phyloP scores from a whole-genome alignment of 2,329 filamentous ascomycete species.

The Fusarium lyarnte region DNA sequence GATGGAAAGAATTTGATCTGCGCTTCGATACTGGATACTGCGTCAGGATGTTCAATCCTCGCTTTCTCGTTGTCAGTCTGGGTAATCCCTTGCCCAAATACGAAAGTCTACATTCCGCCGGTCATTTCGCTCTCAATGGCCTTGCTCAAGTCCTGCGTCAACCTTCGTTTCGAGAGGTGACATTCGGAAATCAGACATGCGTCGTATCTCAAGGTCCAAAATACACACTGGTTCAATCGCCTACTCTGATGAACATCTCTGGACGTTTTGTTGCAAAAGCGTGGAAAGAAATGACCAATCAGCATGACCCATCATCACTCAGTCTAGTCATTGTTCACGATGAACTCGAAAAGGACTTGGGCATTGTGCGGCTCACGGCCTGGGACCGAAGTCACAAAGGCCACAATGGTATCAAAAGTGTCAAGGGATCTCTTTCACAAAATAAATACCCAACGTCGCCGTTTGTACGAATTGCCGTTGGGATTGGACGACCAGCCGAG shows the following conservation, averaged over 20 bases:
- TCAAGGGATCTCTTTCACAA: conserved; percentile 61
- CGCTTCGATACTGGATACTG: conserved; percentile 12
- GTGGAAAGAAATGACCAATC: conserved; percentile 66
- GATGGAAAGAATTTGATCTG: conserved; percentile 7
- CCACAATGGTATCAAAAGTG: conserved; percentile 79
- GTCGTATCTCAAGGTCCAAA: conserved; percentile 59
- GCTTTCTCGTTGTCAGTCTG: conserved; percentile 83
- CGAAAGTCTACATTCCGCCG: conserved; percentile 85
- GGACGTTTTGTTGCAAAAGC: conserved; percentile 75
- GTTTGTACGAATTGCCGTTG: conserved; percentile 76
- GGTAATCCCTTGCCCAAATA: conserved; percentile 84
- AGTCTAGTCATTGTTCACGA: conserved; percentile 85
- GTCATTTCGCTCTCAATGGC: conserved; percentile 77
- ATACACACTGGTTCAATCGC: conserved; percentile 78
- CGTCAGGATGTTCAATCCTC: conserved; percentile 52
- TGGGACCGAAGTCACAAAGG: conserved; percentile 73
- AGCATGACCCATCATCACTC: conserved; percentile 47
- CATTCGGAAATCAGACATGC: conserved; percentile 62
- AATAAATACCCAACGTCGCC: conserved; percentile 52
- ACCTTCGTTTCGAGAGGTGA: conserved; percentile 59
- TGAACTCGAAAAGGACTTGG: conserved; percentile 80
- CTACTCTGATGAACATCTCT: conserved; percentile 84
- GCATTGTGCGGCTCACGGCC: conserved; percentile 70
- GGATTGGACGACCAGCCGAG: conserved; percentile 83
- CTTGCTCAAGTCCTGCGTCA: conserved; percentile 60